A percentile compares a stretch with the other conserved stretches of the same genome.
Conservation (phyloP, 2,329 filamentous ascomycete genomes). For the Fusarium napiforme region DNA sequence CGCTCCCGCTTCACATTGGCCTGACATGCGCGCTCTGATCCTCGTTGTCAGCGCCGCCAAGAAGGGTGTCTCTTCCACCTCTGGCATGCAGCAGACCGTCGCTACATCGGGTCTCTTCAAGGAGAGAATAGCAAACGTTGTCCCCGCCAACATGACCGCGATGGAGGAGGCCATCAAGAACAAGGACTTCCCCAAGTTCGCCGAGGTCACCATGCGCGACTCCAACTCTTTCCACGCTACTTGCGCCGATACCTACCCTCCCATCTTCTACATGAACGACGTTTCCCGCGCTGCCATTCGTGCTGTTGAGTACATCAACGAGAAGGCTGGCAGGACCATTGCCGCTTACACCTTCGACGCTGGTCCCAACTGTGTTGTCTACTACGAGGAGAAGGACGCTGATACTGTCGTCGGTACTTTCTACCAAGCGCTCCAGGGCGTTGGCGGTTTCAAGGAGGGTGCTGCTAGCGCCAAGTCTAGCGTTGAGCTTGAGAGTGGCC, state of each 20-base stretch:
- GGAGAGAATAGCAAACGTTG: constrained; percentile 77
- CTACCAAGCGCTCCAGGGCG: constrained; percentile 70
- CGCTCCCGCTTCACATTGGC: constrained; percentile 91
- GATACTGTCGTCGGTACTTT: constrained; percentile 80
- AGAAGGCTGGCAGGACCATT: constrained; percentile 78
- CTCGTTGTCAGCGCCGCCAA: constrained; percentile 93
- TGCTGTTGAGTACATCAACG: constrained; percentile 90
- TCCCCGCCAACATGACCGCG: constrained; percentile 82
- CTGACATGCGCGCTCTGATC: constrained; percentile 90
- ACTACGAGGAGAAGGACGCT: constrained; percentile 86
- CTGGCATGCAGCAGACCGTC: constrained; percentile 97
- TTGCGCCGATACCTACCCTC: constrained; percentile 93
- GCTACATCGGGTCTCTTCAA: constrained; percentile 89
- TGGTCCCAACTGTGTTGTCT: constrained; percentile 95
- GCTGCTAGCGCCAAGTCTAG: constrained; percentile 63
- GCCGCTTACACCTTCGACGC: constrained; percentile 98
- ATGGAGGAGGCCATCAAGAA: constrained; percentile 86
- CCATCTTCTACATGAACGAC: constrained; percentile 99
- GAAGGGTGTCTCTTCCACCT: constrained; percentile 92
- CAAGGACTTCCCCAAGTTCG: constrained; percentile 87
- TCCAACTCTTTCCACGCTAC: constrained; percentile 97
- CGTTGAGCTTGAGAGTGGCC: constrained; percentile 71
- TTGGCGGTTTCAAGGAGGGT: constrained; percentile 78
- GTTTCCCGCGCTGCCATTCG: constrained; percentile 87
- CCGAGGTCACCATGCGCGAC: constrained; percentile 92